phyloP scores from a whole-genome alignment of 1,284 basidiomycete species.

The Irpex rosettiformis region DNA sequence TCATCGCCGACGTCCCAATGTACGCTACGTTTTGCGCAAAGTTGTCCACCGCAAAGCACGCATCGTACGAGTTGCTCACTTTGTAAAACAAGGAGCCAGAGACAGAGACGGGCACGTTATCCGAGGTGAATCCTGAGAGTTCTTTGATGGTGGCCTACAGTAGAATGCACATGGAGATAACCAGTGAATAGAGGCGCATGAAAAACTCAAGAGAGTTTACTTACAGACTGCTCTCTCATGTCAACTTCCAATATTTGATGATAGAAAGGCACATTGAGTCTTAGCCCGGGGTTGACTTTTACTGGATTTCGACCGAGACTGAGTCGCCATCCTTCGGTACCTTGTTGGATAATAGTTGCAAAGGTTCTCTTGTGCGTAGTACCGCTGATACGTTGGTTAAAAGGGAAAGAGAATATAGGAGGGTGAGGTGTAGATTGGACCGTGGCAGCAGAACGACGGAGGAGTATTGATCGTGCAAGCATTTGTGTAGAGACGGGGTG shows the following conservation, averaged over 20 bases:
- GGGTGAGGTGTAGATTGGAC: no score
- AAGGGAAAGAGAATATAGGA: no score
- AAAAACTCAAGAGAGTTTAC: constrained; percentile 7
- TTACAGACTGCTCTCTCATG: constrained; percentile 43
- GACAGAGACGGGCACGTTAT: constrained; percentile 48
- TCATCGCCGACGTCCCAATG: constrained; percentile 48
- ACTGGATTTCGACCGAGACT: constrained; percentile 43
- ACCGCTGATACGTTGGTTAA: no score
- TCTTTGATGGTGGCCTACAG: constrained; percentile 6
- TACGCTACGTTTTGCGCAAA: constrained; percentile 44
- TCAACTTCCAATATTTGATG: constrained; percentile 43
- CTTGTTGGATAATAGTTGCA: constrained; percentile 46
- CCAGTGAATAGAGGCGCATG: neutral
- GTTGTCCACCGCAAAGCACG: constrained; percentile 46
- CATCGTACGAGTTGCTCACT: constrained; percentile 46
- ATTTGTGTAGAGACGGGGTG: no score
- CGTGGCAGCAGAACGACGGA: no score
- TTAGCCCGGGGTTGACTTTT: constrained; percentile 40
- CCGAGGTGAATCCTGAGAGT: constrained; percentile 43
- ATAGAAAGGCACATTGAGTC: constrained; percentile 40
- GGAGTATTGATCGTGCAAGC: no score
- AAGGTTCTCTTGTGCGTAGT: no score
- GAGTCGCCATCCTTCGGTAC: constrained; percentile 47
- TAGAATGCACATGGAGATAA: neutral
- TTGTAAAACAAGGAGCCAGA: constrained; percentile 51